Evolutionary conservation across 257 asterid genomes (phyloP), one percentile per base, ranked within the genome.

Genomic region (Linaria vulgaris): DNA sequence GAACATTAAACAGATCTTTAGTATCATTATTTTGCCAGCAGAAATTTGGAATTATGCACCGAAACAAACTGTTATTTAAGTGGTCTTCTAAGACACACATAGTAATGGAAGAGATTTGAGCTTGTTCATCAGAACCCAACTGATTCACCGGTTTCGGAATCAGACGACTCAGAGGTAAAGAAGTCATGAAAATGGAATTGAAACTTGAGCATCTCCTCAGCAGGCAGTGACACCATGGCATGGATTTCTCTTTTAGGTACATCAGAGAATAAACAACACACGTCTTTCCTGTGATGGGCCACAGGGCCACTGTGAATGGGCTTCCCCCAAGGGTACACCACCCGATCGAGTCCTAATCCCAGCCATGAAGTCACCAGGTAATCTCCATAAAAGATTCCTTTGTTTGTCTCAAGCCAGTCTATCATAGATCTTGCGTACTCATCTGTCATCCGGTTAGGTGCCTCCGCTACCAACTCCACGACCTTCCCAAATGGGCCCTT

Each of bases 311-410:
- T 72, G 45, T 79, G 76, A 49, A 44, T 41, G 4, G 86, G 78
- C 49, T 80, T 77, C 0, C 86, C 88, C 88, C 86, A 80, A 3
- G 89, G 84, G 27, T 68, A 80, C 56, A 67, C 72, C 57, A 70
- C 63, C 17, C 76, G 67, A 59, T 74, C 63, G 39, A 80, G 75
- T 51, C 86, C 80, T 56, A 83, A 65, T 53, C 72, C 69, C 86
- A 79, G 72, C 89, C 86, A 80, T 0, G 86, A 80, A 12, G 80
- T 74, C 3, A 75, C 25, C 43, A 80, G 21, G 13, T 71, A 77
- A 49, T 82, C 87, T 2, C 88, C 88, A 50, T 0, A 85, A 85
- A 6, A 79, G 66, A n/a, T n/a, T 61, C 88, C 89, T 12, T 73
- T 70, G 58, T 83, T 30, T 1, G 80, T 9, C 43, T 80, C 86